Evolutionary conservation across 1,284 basidiomycete genomes (phyloP), one percentile per base, ranked within the genome.

Genomic region (Neolentinus lepideus): DNA sequence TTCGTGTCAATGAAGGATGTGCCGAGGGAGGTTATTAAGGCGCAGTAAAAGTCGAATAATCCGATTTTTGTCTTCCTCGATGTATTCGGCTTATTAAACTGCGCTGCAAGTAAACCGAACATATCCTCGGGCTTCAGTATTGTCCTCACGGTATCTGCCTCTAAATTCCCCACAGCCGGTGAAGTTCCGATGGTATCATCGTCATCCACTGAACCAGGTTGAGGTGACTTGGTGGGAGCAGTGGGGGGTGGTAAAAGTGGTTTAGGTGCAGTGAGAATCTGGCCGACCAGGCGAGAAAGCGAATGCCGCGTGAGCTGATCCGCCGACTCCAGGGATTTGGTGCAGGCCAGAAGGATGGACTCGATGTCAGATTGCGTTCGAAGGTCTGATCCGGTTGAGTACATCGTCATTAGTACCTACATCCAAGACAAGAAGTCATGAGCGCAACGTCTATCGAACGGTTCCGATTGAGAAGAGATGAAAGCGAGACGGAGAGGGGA

Each of bases 31-130:
- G 80, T 81, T 56, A 98, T 78, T 1, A 97, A 71, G 0, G 89
- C 83, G 1, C 85, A 81, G 65, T 98, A 98, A 61, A 93, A 88
- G 63, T 97, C 92, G 66, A 98, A 88, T 31, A 98, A 80, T 3
- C 92, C 94, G 38, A 92, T 85, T 22, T 89, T 82, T 1, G 83
- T 81, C 68, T 86, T 88, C 54, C 90, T 83, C 1, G 85, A 78
- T 0, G 81, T 67, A 47, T 82, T 77, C 4, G 81, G 73, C 64
- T 88, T 90, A 71, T 92, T 93, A 74, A 94, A 93, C 27, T 88
- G 86, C 0, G 69, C 69, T 0, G 93, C 92, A 2, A 98, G 77
- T 53, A 87, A 82, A 24, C 70, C 71, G 29, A 99, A 73, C 93
- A 98, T 97, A 62, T 95, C 92, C 6, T 74, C 71, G 0, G 88